phyloP scores from a whole-genome alignment of 2,329 filamentous ascomycete species.

The Fusarium robinianum region DNA sequence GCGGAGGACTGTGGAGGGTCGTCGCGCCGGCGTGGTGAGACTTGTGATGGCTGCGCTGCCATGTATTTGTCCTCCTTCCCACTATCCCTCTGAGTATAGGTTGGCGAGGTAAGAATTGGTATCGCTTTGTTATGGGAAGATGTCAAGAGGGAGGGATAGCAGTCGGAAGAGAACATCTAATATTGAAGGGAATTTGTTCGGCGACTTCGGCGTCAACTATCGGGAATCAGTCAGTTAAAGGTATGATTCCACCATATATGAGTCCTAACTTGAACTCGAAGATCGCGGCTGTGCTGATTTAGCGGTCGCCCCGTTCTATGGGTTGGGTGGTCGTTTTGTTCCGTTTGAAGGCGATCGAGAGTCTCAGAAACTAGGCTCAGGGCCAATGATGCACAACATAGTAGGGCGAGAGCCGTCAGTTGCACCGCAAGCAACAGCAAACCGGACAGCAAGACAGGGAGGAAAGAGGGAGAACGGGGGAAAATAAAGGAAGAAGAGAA shows the following conservation, averaged over 20 bases:
- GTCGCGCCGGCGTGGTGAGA: conserved; percentile 45
- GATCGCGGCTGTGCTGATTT: conserved; percentile 18
- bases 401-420: conserved; percentile 1
- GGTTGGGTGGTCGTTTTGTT: conserved; percentile 12
- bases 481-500: conserved; percentile 21
- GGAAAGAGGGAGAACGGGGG: conserved; percentile 9
- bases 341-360: conserved; percentile 8
- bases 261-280: conserved; percentile 15
- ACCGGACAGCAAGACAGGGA: conserved; percentile 21
- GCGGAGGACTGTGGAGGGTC: conserved; percentile 38
- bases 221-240: conserved; percentile 19
- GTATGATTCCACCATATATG: neutral
- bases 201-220: conserved; percentile 10
- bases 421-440: too few relatives aligned
- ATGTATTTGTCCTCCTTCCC: conserved; percentile 42
- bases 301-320: conserved; percentile 23
- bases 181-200: neutral
- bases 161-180: neutral
- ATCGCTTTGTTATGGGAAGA: neutral
- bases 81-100: neutral
- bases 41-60: conserved; percentile 43
- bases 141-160: neutral
- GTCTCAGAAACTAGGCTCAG: conserved; percentile 9
- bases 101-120: neutral
- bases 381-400: neutral